Evolutionary conservation across 495 filamentous ascomycete genomes (phyloP).

Genomic region (Penicillium lagena): DNA sequence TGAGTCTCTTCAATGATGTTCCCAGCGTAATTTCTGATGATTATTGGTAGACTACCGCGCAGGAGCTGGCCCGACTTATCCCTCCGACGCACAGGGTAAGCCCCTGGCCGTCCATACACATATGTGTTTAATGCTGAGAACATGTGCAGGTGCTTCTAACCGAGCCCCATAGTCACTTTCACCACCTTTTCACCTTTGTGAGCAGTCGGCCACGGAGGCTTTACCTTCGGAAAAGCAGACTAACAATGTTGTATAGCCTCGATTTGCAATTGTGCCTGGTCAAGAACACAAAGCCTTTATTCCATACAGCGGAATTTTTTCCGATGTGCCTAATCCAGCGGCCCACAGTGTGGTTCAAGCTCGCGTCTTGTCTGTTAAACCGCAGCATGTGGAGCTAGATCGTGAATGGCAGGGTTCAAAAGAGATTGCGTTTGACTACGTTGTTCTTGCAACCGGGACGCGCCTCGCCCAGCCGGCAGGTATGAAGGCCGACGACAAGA

Average conservation of each 20-base stretch:
- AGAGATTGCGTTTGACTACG: conserved; percentile 39
- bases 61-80: conserved; percentile 30
- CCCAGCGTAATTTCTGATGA: not conserved
- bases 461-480: conserved; percentile 37
- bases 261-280: conserved; percentile 40
- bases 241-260: conserved; percentile 26
- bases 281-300: conserved; percentile 54
- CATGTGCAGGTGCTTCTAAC: conserved; percentile 35
- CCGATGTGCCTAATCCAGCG: conserved; percentile 19
- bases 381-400: conserved; percentile 34
- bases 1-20: conserved; percentile 6
- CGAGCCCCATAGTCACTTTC: conserved; percentile 48
- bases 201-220: conserved; percentile 1
- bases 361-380: conserved; percentile 33
- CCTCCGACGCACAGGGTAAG: conserved; percentile 29
- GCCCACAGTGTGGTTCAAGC: conserved; percentile 36
- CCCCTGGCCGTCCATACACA: not conserved
- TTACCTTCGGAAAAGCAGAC: not conserved
- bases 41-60: conserved; percentile 24
- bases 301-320: conserved; percentile 38
- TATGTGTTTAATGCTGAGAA: not conserved
- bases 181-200: conserved; percentile 50
- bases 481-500: conserved; percentile 41
- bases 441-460: conserved; percentile 43
- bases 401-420: conserved; percentile 38